Evolutionary conservation across 202 grass and related monocot species (phyloP).

Genomic region (Carex arenaria): DNA sequence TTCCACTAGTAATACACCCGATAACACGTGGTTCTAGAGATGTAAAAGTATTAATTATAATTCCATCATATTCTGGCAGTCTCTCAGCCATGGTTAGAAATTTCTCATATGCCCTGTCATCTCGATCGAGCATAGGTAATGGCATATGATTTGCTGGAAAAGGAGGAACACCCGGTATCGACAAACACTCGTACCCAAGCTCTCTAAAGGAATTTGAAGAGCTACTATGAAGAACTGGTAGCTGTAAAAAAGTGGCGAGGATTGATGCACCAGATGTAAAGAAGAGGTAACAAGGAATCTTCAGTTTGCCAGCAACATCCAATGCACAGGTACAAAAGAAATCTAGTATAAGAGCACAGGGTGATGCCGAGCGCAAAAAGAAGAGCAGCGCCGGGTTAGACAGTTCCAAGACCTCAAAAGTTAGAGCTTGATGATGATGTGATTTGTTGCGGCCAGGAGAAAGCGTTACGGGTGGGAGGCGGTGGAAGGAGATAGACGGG

Average conservation of each 20-base stretch:
- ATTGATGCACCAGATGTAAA: constrained; percentile 45
- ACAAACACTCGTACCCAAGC: constrained; percentile 37
- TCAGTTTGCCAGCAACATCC: constrained; percentile 37
- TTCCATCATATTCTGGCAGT: constrained; percentile 24
- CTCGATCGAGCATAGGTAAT: constrained; percentile 28
- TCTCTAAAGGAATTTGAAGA: constrained; percentile 30
- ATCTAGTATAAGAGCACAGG: constrained; percentile 41
- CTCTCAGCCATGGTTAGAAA: not conserved
- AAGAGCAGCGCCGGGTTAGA: constrained; percentile 26
- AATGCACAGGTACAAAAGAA: constrained; percentile 46
- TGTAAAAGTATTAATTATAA: constrained; percentile 59
- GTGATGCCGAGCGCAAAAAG: constrained; percentile 24
- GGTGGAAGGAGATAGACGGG: constrained; percentile 61
- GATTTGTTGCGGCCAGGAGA: constrained; percentile 6
- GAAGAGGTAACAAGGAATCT: constrained; percentile 48
- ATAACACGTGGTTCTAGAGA: constrained; percentile 37
- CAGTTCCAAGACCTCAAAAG: constrained; percentile 27
- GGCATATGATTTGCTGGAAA: constrained; percentile 39
- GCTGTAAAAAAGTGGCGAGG: constrained; percentile 31
- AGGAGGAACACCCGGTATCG: constrained; percentile 38
- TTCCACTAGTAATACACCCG: constrained; percentile 10
- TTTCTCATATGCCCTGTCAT: constrained; percentile 24
- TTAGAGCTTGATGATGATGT: constrained; percentile 32
- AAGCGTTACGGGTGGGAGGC: constrained; percentile 26
- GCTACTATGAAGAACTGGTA: constrained; percentile 32